Conservation (phyloP, 495 filamentous ascomycete species). For the Achaetomiella virescens region DNA sequence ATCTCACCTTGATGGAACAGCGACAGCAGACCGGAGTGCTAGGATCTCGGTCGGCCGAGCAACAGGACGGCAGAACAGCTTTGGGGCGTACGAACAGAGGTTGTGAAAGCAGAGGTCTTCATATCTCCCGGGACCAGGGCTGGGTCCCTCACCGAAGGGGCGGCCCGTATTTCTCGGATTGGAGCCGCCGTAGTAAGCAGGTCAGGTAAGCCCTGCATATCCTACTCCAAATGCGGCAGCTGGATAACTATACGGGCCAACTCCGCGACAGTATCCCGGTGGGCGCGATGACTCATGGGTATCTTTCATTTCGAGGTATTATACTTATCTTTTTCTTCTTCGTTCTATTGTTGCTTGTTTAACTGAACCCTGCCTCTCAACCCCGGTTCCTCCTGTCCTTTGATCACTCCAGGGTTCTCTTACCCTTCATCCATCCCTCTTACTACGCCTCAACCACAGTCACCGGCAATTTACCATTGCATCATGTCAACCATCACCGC, state of each 20-base stretch:
- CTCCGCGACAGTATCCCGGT: too few species aligned
- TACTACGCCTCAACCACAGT: background rate
- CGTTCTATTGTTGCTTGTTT: too few species aligned
- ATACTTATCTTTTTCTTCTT: background rate
- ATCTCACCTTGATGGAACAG: background rate
- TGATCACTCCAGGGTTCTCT: background rate
- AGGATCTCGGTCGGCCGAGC: too few species aligned
- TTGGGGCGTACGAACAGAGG: background rate
- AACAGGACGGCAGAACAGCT: background rate
- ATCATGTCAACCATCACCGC: too few species aligned
- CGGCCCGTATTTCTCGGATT: background rate
- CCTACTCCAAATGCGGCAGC: conserved; percentile 14
- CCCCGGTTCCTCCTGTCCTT: too few species aligned
- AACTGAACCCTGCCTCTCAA: too few species aligned
- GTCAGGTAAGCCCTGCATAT: background rate
- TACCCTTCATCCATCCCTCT: background rate
- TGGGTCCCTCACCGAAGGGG: background rate
- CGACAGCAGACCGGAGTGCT: too few species aligned
- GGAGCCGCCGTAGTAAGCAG: background rate
- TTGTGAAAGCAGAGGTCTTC: background rate
- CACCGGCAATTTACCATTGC: too few species aligned
- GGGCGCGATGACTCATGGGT: background rate
- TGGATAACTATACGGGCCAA: background rate
- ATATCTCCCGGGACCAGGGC: background rate
- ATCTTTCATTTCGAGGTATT: background rate